A percentile compares a stretch with the other conserved stretches of the same genome.
Evolutionary conservation across 148 eudicot genomes (phyloP).

Genomic region (Talinum fruticosum): DNA sequence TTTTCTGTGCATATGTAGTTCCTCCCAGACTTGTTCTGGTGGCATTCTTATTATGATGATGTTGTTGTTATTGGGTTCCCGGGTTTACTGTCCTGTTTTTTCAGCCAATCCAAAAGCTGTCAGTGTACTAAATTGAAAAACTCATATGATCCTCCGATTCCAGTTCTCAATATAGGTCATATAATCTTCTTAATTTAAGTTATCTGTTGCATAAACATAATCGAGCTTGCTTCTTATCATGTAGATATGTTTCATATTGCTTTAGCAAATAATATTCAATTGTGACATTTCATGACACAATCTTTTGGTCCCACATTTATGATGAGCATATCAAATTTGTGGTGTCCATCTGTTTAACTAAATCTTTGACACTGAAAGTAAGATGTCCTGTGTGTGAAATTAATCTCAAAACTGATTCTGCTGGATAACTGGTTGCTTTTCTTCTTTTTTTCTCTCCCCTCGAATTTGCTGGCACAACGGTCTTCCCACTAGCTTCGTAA

Average conservation of each 20-base stretch:
- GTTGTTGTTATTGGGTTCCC: no score
- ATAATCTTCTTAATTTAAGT: conserved; percentile 6
- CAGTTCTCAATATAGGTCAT: background rate
- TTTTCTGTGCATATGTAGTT: no score
- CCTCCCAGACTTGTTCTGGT: background rate
- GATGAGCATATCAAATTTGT: conserved; percentile 39
- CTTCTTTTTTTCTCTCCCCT: conserved; percentile 9
- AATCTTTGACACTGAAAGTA: conserved; percentile 2
- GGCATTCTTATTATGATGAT: background rate
- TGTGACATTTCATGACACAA: conserved; percentile 10
- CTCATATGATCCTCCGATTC: background rate
- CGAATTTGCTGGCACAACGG: conserved; percentile 7
- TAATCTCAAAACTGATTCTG: conserved; percentile 25
- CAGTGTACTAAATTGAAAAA: background rate
- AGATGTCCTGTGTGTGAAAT: conserved; percentile 20
- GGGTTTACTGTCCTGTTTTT: background rate
- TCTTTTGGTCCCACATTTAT: conserved; percentile 19
- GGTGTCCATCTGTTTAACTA: conserved; percentile 23
- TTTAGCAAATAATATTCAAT: background rate
- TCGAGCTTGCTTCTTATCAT: background rate
- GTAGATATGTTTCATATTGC: background rate
- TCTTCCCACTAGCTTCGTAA: conserved; percentile 6
- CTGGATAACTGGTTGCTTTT: conserved; percentile 18
- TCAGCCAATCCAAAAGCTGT: background rate
- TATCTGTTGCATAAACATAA: conserved; percentile 19